These are phyloP conservation scores for Quercus mongolica DNA, from an alignment of 306 rosid genomes.

Conservation along the genomic window DNA sequence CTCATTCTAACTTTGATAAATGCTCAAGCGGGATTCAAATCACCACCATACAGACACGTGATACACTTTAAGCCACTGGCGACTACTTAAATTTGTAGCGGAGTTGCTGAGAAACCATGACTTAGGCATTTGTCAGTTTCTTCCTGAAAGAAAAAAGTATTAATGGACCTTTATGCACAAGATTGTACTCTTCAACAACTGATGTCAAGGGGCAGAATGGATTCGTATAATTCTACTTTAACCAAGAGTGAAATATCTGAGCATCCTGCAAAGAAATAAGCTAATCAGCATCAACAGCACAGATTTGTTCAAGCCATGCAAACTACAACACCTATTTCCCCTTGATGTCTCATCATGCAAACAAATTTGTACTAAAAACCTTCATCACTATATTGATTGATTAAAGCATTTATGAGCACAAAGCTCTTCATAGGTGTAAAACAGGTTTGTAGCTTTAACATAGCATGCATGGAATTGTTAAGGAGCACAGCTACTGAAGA, in stretches of 20 bases:
- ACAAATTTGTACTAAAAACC: neutral
- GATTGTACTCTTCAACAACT: neutral
- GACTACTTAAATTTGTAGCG: neutral
- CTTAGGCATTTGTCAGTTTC: neutral
- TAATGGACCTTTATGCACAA: neutral
- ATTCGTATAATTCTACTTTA: slow-evolving; percentile 3
- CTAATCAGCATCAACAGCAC: slow-evolving; percentile 1
- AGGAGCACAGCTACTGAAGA: neutral
- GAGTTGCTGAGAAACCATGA: neutral
- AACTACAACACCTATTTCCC: neutral
- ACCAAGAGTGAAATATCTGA: slow-evolving; percentile 14
- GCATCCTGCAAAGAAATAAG: slow-evolving; percentile 33
- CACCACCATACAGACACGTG: too few relatives aligned
- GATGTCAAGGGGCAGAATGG: neutral
- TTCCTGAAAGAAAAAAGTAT: neutral
- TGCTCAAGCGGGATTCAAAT: neutral
- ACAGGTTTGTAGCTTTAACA: neutral
- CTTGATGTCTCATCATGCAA: neutral
- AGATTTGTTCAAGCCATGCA: slow-evolving; percentile 3
- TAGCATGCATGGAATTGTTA: neutral
- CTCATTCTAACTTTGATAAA: neutral
- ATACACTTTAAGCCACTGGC: neutral
- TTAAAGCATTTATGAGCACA: neutral
- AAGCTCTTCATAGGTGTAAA: neutral
- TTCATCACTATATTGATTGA: neutral